phyloP scores from a whole-genome alignment of 768 basidiomycete genomes.

The Tricholoma furcatifolium region DNA sequence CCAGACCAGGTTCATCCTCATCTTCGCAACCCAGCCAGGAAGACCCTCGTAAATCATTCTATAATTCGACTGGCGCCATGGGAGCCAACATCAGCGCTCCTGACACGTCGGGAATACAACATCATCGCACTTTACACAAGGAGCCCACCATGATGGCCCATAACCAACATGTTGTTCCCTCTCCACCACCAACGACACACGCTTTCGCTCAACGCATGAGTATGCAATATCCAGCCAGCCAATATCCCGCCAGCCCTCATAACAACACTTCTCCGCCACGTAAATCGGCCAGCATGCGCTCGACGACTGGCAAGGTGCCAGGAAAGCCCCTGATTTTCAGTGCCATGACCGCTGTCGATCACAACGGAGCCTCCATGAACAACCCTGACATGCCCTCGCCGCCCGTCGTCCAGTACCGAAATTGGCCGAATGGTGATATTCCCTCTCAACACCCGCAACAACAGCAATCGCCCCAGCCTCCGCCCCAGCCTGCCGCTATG shows the following conservation, averaged over 20 bases:
- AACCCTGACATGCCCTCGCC: not conserved
- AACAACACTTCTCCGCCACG: slow-evolving; percentile 16
- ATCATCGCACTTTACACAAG: not conserved
- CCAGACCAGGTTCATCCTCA: not conserved
- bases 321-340: slow-evolving; percentile 66
- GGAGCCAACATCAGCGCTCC: slow-evolving; percentile 8
- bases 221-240: slow-evolving; percentile 3
- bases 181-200: slow-evolving; percentile 1
- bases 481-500: not conserved
- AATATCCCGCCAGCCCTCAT: slow-evolving; percentile 5
- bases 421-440: not conserved
- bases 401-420: not conserved
- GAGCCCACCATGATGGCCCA: not conserved
- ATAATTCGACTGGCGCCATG: slow-evolving; percentile 7
- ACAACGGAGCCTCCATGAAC: slow-evolving; percentile 11
- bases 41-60: not conserved
- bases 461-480: not conserved
- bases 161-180: slow-evolving; percentile 1
- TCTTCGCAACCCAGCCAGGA: not conserved
- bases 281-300: slow-evolving; percentile 23
- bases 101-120: slow-evolving; percentile 1
- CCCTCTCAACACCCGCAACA: slow-evolving; percentile 2
- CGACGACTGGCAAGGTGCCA: slow-evolving; percentile 21
- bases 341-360: slow-evolving; percentile 42
- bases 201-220: slow-evolving; percentile 3